These are phyloP conservation scores for Fonsecaea monophora DNA, from an alignment of 2,329 filamentous ascomycete species.

Conservation along the genomic window DNA sequence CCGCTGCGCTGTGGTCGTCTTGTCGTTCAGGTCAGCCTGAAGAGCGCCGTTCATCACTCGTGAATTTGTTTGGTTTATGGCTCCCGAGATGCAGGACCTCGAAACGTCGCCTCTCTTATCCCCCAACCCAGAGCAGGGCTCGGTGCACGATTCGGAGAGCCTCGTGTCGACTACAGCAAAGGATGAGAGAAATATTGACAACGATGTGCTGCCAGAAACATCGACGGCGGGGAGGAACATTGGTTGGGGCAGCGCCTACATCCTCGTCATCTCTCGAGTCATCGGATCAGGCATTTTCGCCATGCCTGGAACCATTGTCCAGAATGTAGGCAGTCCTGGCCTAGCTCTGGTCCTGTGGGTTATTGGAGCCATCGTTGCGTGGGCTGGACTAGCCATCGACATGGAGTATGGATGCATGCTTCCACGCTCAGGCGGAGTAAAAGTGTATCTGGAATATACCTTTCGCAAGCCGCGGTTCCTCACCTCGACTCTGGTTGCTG, in stretches of 20 bases:
- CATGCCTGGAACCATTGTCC: constrained; percentile 71
- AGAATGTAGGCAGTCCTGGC: constrained; percentile 70
- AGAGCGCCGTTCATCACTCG: background rate
- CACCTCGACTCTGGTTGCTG: constrained; percentile 68
- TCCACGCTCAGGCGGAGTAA: constrained; percentile 71
- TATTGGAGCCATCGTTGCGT: constrained; percentile 66
- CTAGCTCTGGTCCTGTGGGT: constrained; percentile 69
- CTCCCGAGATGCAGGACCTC: constrained; percentile 27
- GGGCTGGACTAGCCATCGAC: constrained; percentile 66
- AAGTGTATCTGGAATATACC: constrained; percentile 74
- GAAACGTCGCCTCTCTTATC: constrained; percentile 35
- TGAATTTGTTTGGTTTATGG: constrained; percentile 3
- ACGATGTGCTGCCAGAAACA: constrained; percentile 66
- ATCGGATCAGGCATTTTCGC: constrained; percentile 76
- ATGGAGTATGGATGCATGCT: constrained; percentile 75
- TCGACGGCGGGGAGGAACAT: constrained; percentile 65
- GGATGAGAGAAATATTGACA: constrained; percentile 66
- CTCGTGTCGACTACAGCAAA: background rate
- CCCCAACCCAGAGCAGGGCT: constrained; percentile 2
- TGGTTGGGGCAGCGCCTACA: constrained; percentile 68
- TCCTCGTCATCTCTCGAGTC: constrained; percentile 71
- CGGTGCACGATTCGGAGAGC: constrained; percentile 14
- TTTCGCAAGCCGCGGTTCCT: constrained; percentile 69
- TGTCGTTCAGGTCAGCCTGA: background rate
- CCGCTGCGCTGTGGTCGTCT: background rate